Percentiles rank a stretch among this genome's conserved stretches.
phyloP scores from a whole-genome alignment of 2,329 filamentous ascomycete species.

The Cyphellophora europaea region DNA sequence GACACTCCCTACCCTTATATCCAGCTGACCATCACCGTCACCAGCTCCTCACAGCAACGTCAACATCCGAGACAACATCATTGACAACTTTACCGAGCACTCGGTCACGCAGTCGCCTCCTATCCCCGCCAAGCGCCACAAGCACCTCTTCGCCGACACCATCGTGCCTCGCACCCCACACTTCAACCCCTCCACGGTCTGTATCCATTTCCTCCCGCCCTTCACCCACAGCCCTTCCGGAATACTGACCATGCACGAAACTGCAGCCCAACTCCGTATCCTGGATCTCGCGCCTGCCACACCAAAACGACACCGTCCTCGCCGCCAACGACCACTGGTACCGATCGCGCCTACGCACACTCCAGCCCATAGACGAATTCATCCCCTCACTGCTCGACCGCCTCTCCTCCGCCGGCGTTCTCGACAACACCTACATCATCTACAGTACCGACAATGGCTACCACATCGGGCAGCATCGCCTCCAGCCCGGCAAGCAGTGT shows the following conservation, averaged over 20 bases:
- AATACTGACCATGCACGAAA: too few species aligned
- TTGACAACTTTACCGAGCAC: constrained; percentile 15
- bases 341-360: constrained; percentile 36
- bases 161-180: constrained; percentile 52
- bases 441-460: constrained; percentile 54
- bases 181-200: constrained; percentile 62
- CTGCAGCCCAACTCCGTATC: constrained; percentile 31
- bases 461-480: constrained; percentile 50
- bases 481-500: constrained; percentile 49
- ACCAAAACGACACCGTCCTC: constrained; percentile 36
- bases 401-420: constrained; percentile 30
- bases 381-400: constrained; percentile 35
- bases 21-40: too few species aligned
- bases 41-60: constrained; percentile 56
- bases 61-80: constrained; percentile 12
- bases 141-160: constrained; percentile 50
- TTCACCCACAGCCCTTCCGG: too few species aligned
- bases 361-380: constrained; percentile 47
- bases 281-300: constrained; percentile 35
- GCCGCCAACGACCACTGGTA: constrained; percentile 46
- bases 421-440: constrained; percentile 50
- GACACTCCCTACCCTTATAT: too few species aligned
- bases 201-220: constrained; percentile 27
- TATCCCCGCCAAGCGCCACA: constrained; percentile 51
- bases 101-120: constrained; percentile 36